Evolutionary conservation across 108 stramenopile species (phyloP), one percentile per base, ranked within the genome.

Genomic region (Chaetoceros muelleri): DNA sequence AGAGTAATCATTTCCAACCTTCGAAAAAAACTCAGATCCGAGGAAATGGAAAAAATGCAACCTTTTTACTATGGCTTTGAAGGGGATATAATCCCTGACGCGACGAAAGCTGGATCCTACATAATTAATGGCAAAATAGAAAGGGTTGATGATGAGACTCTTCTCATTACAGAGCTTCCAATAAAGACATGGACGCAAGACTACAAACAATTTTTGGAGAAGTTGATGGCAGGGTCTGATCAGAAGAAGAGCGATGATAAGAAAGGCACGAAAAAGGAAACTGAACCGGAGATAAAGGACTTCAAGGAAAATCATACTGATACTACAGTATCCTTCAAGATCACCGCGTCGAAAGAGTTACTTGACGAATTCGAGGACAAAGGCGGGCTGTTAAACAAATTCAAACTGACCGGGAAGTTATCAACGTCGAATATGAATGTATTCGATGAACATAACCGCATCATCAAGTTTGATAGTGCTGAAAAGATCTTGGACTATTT

Each of bases 251-350:
- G 58, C 18, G 72, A 72, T 30, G 61, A 49, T n/a, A 64, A 57
- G 40, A 57, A 69, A 40, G 27, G 28, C 31, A 66, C 70, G 65
- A 67, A 59, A 58, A 60, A 50, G 18, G 61, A 57, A 8, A 44
- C 22, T 13, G 62, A 63, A 22, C 47, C 70, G 0, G 81, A 85
- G 25, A 85, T 99, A 59, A 81, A 78, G 57, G 96, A 95, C 65
- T 97, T 99, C 72, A 74, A 72, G 70, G 95, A 99, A 70, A 96
- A 96, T 61, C 97, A 99, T 75, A 99, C 99, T 3, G 96, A 97
- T 56, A 86, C 90, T 25, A 95, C 91, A 55, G 97, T 99, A 8
- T 77, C 77, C 21, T 98, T 99, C 65, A 94, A 90, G 28, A 59
- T 99, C 17, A 85, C 61, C 3, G 80, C 89, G 27, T 40, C 81